Percentiles rank a stretch among this genome's conserved stretches.
Evolutionary conservation across 2,329 filamentous ascomycete genomes (phyloP).

Genomic region (Venturia oleaginea): DNA sequence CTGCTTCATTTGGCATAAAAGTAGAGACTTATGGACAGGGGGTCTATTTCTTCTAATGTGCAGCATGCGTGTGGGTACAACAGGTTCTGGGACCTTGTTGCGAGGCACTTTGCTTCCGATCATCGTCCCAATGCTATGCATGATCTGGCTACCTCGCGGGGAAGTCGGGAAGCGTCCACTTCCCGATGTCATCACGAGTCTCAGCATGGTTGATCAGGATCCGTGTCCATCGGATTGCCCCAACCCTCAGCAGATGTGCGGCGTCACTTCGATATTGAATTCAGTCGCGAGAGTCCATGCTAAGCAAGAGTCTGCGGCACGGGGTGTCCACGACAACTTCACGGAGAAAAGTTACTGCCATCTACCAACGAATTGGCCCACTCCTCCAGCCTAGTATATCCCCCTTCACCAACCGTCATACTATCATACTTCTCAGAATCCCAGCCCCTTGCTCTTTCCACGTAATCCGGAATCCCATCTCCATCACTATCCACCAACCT

Average conservation of each 20-base stretch:
- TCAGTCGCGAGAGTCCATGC: not conserved
- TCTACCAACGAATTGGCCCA: slow-evolving; percentile 40
- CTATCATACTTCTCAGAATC: slow-evolving; percentile 30
- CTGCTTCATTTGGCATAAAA: not conserved
- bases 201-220: not conserved
- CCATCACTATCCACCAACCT: slow-evolving; percentile 37
- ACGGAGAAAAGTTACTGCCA: no score
- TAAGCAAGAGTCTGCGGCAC: not conserved
- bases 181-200: not conserved
- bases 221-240: not conserved
- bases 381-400: slow-evolving; percentile 41
- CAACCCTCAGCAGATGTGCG: not conserved
- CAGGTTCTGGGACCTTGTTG: not conserved
- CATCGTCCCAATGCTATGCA: not conserved
- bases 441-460: slow-evolving; percentile 35
- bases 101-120: not conserved
- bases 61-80: not conserved
- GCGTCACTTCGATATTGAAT: not conserved
- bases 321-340: not conserved
- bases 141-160: not conserved
- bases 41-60: not conserved
- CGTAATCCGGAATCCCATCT: slow-evolving; percentile 43
- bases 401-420: slow-evolving; percentile 33
- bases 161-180: not conserved
- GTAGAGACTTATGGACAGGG: not conserved